phyloP scores from a whole-genome alignment of 73 alveolate genomes.

The Uronychia binucleata region DNA sequence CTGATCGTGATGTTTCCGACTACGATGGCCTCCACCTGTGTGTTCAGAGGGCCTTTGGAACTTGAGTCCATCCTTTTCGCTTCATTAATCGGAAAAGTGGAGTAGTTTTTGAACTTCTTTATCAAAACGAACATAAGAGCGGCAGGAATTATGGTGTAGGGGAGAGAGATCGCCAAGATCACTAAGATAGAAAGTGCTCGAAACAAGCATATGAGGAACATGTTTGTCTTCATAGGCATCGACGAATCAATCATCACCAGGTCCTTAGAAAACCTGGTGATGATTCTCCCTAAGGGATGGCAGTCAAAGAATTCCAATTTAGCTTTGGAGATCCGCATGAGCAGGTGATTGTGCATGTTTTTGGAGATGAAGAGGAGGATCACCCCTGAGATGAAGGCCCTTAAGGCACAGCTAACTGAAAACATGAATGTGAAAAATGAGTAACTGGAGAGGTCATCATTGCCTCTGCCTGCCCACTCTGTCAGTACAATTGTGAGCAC shows the following conservation, averaged over 20 bases:
- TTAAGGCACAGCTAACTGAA: no score
- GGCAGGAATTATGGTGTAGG: not conserved
- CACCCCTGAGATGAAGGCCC: no score
- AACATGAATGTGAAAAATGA: no score
- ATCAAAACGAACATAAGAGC: not conserved
- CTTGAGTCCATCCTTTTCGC: not conserved
- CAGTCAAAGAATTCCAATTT: slow-evolving; percentile 70
- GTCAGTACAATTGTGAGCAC: no score
- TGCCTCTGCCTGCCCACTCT: no score
- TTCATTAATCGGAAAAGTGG: not conserved
- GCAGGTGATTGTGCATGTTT: slow-evolving; percentile 8
- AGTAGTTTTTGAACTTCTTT: not conserved
- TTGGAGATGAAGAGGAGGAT: no score
- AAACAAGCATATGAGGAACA: not conserved
- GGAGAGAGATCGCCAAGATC: slow-evolving; percentile 17
- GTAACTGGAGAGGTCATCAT: no score
- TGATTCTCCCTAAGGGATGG: slow-evolving; percentile 85
- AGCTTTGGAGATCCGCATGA: slow-evolving; percentile 17
- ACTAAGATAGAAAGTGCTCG: slow-evolving; percentile 27
- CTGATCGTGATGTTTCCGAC: slow-evolving; percentile 26
- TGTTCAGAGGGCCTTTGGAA: slow-evolving; percentile 13
- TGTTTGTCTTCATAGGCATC: not conserved
- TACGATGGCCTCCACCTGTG: not conserved
- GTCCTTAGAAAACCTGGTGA: slow-evolving; percentile 87
- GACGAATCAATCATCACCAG: slow-evolving; percentile 7